Evolutionary conservation across 1,284 basidiomycete species (phyloP).

Genomic region (Testicularia cyperi): DNA sequence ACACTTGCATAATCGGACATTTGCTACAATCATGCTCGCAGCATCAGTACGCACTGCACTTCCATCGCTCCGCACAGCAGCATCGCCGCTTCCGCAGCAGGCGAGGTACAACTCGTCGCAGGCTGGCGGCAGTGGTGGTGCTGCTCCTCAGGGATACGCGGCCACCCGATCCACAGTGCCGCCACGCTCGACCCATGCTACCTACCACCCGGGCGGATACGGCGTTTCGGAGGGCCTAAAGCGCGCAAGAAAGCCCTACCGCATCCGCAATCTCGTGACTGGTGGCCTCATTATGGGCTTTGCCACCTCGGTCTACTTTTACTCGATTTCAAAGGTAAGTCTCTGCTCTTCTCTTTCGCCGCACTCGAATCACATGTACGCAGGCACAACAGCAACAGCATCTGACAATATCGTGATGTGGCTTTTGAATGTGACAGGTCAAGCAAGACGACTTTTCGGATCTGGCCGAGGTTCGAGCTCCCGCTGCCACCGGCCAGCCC

Average conservation of each 20-base stretch:
- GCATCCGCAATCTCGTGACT: constrained; percentile 75
- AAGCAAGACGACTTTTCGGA: constrained; percentile 55
- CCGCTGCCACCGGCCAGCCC: constrained; percentile 9
- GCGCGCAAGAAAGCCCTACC: constrained; percentile 83
- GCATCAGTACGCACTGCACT: no score
- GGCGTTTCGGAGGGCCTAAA: constrained; percentile 64
- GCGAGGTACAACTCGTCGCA: constrained; percentile 22
- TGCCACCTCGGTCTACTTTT: constrained; percentile 81
- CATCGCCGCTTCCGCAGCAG: background rate
- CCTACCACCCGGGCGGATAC: constrained; percentile 48
- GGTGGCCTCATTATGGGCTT: constrained; percentile 75
- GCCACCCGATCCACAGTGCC: constrained; percentile 31
- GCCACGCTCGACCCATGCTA: constrained; percentile 39
- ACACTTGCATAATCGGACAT: no score
- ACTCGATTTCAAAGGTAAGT: constrained; percentile 70
- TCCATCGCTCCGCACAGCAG: no score
- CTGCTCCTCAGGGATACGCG: constrained; percentile 2
- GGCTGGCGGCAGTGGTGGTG: constrained; percentile 1
- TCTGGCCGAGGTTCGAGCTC: constrained; percentile 39
- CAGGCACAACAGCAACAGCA: no score
- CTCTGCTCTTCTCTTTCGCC: background rate
- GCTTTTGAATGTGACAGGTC: constrained; percentile 14
- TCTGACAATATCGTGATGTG: no score
- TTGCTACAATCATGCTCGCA: no score
- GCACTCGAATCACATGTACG: no score